Conservation (phyloP, 2,329 filamentous ascomycete species). For the Exophiala sideris region DNA sequence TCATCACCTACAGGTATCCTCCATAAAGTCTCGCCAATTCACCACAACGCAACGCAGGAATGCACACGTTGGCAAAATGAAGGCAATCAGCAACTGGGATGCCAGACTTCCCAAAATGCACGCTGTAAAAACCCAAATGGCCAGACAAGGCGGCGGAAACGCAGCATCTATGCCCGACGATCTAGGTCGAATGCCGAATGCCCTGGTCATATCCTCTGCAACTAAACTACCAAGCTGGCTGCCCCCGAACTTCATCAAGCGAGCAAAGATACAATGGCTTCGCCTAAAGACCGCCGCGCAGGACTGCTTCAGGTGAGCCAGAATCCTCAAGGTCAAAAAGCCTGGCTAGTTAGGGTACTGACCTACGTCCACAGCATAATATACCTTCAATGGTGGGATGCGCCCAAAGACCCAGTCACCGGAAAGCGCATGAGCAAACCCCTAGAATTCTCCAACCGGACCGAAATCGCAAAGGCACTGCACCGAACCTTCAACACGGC, state of each 20-base stretch:
- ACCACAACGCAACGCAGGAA: constrained; percentile 11
- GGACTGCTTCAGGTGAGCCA: constrained; percentile 12
- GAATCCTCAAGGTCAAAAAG: neutral
- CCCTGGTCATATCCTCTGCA: constrained; percentile 11
- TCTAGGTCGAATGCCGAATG: constrained; percentile 20
- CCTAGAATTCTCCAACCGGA: constrained; percentile 11
- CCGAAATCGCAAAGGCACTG: constrained; percentile 29
- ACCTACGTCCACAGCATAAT: constrained; percentile 21
- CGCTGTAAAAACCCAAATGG: constrained; percentile 13
- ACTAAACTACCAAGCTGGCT: constrained; percentile 13
- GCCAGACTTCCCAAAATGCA: constrained; percentile 4
- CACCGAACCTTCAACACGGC: constrained; percentile 47
- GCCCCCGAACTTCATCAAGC: constrained; percentile 1
- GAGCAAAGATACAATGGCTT: constrained; percentile 10
- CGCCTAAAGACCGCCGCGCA: constrained; percentile 13
- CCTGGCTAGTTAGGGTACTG: neutral
- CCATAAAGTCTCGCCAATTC: constrained; percentile 11
- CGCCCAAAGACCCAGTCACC: constrained; percentile 17
- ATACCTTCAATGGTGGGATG: constrained; percentile 10
- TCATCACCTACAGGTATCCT: constrained; percentile 1
- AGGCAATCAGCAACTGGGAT: neutral
- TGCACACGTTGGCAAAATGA: neutral
- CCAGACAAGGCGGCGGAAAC: constrained; percentile 5
- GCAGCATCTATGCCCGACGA: constrained; percentile 13
- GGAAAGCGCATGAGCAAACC: constrained; percentile 12